Evolutionary conservation across 768 basidiomycete genomes (phyloP).

Genomic region (Ramaria rubella): DNA sequence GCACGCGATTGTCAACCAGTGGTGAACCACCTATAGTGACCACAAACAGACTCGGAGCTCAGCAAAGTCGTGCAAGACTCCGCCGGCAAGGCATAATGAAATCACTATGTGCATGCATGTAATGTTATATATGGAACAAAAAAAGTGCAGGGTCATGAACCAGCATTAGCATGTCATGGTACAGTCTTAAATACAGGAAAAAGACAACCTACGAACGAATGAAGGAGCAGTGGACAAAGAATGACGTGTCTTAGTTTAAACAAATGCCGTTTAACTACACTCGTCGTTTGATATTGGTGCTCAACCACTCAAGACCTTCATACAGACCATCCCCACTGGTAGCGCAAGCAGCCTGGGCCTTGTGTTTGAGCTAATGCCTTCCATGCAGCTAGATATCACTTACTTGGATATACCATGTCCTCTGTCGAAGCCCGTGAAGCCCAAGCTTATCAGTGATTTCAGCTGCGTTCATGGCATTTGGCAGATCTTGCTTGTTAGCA

Average conservation of each 20-base stretch:
- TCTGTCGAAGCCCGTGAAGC: conserved; percentile 91
- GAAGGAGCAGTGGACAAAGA: conserved; percentile 27
- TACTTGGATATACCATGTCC: conserved; percentile 97
- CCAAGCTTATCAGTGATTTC: conserved; percentile 94
- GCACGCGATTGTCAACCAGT: no score
- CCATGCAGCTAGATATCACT: conserved; percentile 1
- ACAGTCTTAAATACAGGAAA: no score
- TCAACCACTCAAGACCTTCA: conserved; percentile 97
- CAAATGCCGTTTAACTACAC: conserved; percentile 39
- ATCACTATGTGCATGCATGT: no score
- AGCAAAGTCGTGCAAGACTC: no score
- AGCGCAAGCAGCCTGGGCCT: conserved; percentile 84
- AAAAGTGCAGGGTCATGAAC: no score
- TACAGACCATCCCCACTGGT: conserved; percentile 98
- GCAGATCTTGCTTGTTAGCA: conserved; percentile 58
- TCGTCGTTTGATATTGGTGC: conserved; percentile 81
- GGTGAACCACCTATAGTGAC: no score
- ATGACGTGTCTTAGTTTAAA: no score
- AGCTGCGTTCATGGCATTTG: conserved; percentile 42
- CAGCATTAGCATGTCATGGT: no score
- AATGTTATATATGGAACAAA: no score
- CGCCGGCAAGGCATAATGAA: no score
- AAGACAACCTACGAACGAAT: neutral
- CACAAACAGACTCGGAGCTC: no score
- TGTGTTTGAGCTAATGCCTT: neutral